These are phyloP conservation scores for Pistacia atlantica DNA, from an alignment of 345 rosid genomes.

Conservation along the genomic window DNA sequence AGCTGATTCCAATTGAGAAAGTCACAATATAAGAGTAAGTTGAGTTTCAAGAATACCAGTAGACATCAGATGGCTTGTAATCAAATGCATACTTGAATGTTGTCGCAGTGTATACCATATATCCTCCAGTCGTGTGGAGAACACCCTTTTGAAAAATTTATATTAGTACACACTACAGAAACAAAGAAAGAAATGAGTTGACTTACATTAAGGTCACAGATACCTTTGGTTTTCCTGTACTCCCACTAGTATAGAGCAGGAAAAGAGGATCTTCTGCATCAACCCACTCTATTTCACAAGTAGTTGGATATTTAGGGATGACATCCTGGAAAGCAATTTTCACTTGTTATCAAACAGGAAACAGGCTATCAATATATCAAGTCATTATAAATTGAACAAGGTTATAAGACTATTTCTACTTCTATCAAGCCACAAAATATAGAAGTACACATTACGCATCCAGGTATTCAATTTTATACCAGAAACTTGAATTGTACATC, in stretches of 20 bases:
- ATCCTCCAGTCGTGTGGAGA: constrained; percentile 97
- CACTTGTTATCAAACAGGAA: constrained; percentile 21
- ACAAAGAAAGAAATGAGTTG: constrained; percentile 10
- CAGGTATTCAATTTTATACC: not conserved
- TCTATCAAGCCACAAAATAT: not conserved
- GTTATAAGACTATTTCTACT: not conserved
- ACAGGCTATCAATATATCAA: not conserved
- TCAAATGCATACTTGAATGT: constrained; percentile 98
- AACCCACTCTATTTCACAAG: constrained; percentile 94
- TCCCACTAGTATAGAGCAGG: constrained; percentile 96
- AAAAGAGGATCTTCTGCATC: constrained; percentile 99
- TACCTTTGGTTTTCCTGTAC: constrained; percentile 99
- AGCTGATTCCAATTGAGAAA: constrained; percentile 18
- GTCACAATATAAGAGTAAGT: constrained; percentile 5
- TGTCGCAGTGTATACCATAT: constrained; percentile 93
- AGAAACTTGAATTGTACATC: not conserved
- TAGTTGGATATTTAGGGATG: constrained; percentile 73
- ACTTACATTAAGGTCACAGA: constrained; percentile 6
- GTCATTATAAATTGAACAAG: constrained; percentile 1
- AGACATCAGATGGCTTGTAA: constrained; percentile 84
- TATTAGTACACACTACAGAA: constrained; percentile 22
- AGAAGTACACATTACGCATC: not conserved
- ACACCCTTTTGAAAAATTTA: constrained; percentile 66
- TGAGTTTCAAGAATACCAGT: constrained; percentile 62
- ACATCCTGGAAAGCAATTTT: constrained; percentile 57